Base-by-base conservation (phyloP, 371 early-diverging fungal species). In the Circinella minor region DNA sequence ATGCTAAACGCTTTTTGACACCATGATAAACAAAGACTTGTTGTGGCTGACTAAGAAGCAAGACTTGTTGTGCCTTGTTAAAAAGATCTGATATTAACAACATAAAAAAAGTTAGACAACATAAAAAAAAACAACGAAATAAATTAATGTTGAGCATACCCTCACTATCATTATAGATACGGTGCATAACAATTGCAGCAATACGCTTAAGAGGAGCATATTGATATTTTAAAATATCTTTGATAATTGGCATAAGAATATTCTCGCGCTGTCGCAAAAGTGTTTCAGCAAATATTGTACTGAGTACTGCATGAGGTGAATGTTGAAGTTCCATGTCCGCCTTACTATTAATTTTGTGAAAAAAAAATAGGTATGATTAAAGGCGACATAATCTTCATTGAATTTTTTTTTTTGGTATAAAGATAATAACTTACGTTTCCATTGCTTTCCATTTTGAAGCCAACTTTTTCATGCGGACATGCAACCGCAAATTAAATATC, bases 211-310 rank as follows among this genome's bases (percentile, higher is more conserved):
- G 68, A 37, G 75, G 78, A 6, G 81, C 74, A 66, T 81, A 81
- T 17, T 86, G 77, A 63, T 86, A 86, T 43, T 77, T 77, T 7
- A 88, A 71, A 10, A 88, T 80, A 65, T 86, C 86, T 18, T 86
- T 77, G 3, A 85, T 61, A 54, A 88, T 83, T 1, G 85, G 84
- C 73, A 77, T 84, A 39, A 88, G 67, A 15, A 70, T 72, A 39
- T 74, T 68, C 57, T 81, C 81, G 18, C 76, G 76, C 8, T 78
- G 71, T 11, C 77, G 65, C 14, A 77, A 61, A 17, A 73, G 62
- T 10, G 83, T 77, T 60, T 76, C 75, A 10, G 71, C 63, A 60
- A 81, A 76, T 7, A 75, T 80, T 17, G 59, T 27, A n/a, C 55
- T 65, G 36, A 77, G 54, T 48, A 68, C 61, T 11, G 38, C 55